Conservation (phyloP, 768 basidiomycete genomes). For the Suillus occidentalis region DNA sequence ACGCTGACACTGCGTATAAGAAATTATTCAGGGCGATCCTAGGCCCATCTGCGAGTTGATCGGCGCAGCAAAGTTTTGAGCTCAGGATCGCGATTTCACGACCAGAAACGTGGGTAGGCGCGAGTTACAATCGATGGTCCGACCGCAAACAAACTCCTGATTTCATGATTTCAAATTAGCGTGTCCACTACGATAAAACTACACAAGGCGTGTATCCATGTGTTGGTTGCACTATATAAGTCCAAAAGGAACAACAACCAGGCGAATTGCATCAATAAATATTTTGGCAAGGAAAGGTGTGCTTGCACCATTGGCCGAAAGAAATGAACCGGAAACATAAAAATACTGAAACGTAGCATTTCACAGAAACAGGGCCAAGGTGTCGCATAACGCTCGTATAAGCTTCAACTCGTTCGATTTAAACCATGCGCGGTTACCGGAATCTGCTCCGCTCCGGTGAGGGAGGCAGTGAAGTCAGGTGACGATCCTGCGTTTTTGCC, state of each 20-base stretch:
- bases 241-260: constrained; percentile 8
- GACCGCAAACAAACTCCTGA: not conserved
- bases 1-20: not conserved
- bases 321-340: constrained; percentile 3
- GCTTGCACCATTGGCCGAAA: constrained; percentile 6
- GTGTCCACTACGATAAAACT: constrained; percentile 25
- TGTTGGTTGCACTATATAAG: constrained; percentile 14
- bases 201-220: constrained; percentile 21
- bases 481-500: constrained; percentile 51
- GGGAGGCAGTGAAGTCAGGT: constrained; percentile 41
- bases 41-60: not conserved
- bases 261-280: constrained; percentile 20
- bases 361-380: constrained; percentile 7
- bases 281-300: constrained; percentile 8
- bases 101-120: not conserved
- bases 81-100: not conserved
- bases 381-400: constrained; percentile 3
- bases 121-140: not conserved
- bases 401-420: constrained; percentile 6
- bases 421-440: constrained; percentile 23
- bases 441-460: constrained; percentile 32
- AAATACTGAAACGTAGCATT: constrained; percentile 2
- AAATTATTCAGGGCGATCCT: not conserved
- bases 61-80: not conserved
- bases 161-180: constrained; percentile 18